Percentiles rank a stretch among this genome's conserved stretches.
These are phyloP conservation scores for Diatrype stigma DNA, from an alignment of 2,329 filamentous ascomycete species.

Conservation along the genomic window DNA sequence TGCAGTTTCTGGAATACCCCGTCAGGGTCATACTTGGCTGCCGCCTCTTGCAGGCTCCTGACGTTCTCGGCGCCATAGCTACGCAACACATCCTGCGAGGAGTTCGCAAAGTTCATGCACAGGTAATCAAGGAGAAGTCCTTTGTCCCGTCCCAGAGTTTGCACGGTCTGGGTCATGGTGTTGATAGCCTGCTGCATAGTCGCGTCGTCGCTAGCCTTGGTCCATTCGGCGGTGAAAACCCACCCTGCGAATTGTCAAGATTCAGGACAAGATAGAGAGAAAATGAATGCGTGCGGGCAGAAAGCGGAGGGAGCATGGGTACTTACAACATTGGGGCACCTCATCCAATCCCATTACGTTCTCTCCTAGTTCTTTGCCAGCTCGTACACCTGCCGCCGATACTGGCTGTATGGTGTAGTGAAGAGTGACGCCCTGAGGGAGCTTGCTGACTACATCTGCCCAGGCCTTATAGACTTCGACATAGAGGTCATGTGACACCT, in stretches of 20 bases:
- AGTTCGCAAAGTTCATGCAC: background rate
- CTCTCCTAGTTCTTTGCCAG: conserved; percentile 2
- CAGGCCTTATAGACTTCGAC: conserved; percentile 7
- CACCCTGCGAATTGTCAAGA: too few species aligned
- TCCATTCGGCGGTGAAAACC: conserved; percentile 5
- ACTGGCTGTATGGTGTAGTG: conserved; percentile 11
- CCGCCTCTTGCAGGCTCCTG: background rate
- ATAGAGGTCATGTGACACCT: conserved; percentile 11
- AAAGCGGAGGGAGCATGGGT: too few species aligned
- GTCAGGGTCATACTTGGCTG: background rate
- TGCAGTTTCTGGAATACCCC: background rate
- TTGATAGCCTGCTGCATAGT: background rate
- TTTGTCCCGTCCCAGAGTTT: background rate
- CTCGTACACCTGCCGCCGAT: background rate
- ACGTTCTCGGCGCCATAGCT: background rate
- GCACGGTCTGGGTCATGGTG: background rate
- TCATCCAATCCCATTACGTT: conserved; percentile 10
- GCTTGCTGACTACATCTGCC: background rate
- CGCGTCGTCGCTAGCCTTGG: conserved; percentile 1
- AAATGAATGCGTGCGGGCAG: too few species aligned
- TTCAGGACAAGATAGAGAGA: too few species aligned
- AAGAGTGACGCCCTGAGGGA: background rate
- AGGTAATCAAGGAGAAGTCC: background rate
- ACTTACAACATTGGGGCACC: conserved; percentile 13
- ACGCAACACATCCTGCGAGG: background rate